Evolutionary conservation across 257 asterid genomes (phyloP).

Genomic region (Ocimum tenuiflorum): DNA sequence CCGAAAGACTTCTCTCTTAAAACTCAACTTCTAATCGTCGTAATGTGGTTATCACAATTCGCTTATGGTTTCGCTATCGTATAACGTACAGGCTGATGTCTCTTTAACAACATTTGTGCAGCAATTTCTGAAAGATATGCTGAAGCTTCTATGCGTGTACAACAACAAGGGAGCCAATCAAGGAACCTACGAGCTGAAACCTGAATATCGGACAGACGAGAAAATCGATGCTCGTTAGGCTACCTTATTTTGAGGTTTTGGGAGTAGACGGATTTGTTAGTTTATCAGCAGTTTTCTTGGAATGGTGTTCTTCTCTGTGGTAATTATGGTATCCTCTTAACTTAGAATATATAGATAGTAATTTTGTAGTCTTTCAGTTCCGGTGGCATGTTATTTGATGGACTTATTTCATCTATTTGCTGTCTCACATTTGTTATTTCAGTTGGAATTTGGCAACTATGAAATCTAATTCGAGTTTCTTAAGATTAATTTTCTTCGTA

Average conservation of each 20-base stretch:
- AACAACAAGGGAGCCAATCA: constrained; percentile 88
- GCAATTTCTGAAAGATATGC: constrained; percentile 93
- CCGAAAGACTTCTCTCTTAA: not conserved
- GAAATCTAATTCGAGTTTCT: too few relatives aligned
- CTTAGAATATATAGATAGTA: too few relatives aligned
- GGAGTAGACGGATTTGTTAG: not conserved
- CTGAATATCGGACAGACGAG: constrained; percentile 68
- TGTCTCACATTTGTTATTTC: not conserved
- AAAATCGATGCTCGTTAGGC: constrained; percentile 24
- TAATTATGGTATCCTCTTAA: not conserved
- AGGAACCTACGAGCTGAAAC: constrained; percentile 86
- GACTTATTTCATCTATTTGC: not conserved
- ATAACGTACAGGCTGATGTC: not conserved
- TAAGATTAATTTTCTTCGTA: too few relatives aligned
- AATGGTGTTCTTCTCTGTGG: not conserved
- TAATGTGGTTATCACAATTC: not conserved
- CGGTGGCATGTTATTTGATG: not conserved
- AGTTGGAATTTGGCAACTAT: not conserved
- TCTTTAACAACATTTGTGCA: constrained; percentile 22
- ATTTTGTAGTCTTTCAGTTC: not conserved
- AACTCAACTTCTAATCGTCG: not conserved
- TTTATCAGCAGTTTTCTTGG: not conserved
- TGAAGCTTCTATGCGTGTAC: constrained; percentile 69
- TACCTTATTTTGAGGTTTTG: not conserved
- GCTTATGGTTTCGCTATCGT: not conserved